Evolutionary conservation across 441 rosid genomes (phyloP), one percentile per base, ranked within the genome.

Genomic region (Capsella rubella): DNA sequence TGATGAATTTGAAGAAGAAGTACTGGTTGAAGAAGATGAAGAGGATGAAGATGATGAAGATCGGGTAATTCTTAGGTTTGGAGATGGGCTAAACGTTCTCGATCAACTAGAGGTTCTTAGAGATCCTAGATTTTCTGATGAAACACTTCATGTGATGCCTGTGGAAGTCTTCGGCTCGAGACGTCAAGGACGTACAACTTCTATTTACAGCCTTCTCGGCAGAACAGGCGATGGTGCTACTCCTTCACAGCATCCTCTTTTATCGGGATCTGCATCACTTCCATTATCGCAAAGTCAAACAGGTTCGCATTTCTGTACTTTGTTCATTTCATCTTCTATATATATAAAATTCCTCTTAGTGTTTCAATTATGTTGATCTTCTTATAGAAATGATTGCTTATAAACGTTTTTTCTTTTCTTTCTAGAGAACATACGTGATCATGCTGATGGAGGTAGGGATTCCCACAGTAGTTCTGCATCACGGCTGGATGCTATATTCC

Each of bases 151-250:
- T 80, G 92, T 96, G 67, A 96, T 96, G 98, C 99, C 98, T 18
- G 98, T 93, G 73, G 99, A 96, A 79, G 89, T 93, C 82, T 93
- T 93, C 80, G 97, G 99, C 79, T 96, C 99, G 25, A 86, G 98
- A 75, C 98, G 97, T 78, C 99, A 85, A 81, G 95, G 97, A 14
- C 89, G 99, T 61, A 93, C 97, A 16, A 89, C 99, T 52, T 96
- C 99, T 51, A 96, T 96, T 67, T 96, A 96, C 83, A 91, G 84
- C 88, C 97, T 93, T 71, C 87, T 96, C 40, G 99, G 97, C 60
- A 86, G 99, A 80, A 80, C 79, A 76, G 87, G 97, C 60, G 95
- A 87, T 70, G 81, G 76, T 77, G 82, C 85, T 57, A 83, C 86
- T 27, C 88, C 94, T 62, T 83, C 94, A 27, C 90, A 87, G 70